These are phyloP conservation scores for Boletus patriciae DNA, from an alignment of 768 basidiomycete species.

Conservation along the genomic window DNA sequence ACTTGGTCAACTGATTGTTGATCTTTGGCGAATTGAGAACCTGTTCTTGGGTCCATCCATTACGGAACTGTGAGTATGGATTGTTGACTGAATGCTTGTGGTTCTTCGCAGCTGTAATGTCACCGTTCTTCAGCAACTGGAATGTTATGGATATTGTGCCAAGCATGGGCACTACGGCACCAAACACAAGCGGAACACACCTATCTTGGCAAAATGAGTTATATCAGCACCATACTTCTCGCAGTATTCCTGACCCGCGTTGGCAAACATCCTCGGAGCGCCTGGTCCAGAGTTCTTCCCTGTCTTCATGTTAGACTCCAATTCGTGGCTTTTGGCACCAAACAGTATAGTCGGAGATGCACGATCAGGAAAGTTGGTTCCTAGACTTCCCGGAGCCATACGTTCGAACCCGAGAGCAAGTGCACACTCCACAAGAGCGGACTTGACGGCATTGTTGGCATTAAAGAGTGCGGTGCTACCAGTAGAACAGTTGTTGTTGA, in stretches of 20 bases:
- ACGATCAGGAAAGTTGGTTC: constrained; percentile 60
- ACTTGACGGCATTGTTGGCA: constrained; percentile 69
- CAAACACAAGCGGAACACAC: constrained; percentile 36
- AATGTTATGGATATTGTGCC: neutral
- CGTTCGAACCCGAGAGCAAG: constrained; percentile 87
- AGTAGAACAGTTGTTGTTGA: constrained; percentile 87
- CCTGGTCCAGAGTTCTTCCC: constrained; percentile 68
- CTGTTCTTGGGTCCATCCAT: constrained; percentile 74
- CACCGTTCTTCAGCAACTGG: constrained; percentile 2
- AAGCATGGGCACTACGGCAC: neutral
- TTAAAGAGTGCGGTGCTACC: constrained; percentile 77
- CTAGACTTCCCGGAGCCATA: constrained; percentile 74
- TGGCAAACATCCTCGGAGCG: constrained; percentile 73
- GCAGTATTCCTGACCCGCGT: constrained; percentile 75
- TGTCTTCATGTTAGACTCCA: constrained; percentile 44
- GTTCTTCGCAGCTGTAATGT: constrained; percentile 70
- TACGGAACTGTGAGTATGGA: constrained; percentile 83
- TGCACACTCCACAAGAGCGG: constrained; percentile 68
- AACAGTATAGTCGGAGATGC: constrained; percentile 50
- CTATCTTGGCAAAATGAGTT: constrained; percentile 74
- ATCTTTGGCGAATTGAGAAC: constrained; percentile 66
- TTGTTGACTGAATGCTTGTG: constrained; percentile 81
- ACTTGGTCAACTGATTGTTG: constrained; percentile 72
- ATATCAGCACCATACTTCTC: constrained; percentile 67
- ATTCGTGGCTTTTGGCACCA: constrained; percentile 40